A percentile compares a stretch with the other conserved stretches of the same genome.
phyloP scores from a whole-genome alignment of 176 grass and related monocot genomes.

The Coix lacrymajobi region DNA sequence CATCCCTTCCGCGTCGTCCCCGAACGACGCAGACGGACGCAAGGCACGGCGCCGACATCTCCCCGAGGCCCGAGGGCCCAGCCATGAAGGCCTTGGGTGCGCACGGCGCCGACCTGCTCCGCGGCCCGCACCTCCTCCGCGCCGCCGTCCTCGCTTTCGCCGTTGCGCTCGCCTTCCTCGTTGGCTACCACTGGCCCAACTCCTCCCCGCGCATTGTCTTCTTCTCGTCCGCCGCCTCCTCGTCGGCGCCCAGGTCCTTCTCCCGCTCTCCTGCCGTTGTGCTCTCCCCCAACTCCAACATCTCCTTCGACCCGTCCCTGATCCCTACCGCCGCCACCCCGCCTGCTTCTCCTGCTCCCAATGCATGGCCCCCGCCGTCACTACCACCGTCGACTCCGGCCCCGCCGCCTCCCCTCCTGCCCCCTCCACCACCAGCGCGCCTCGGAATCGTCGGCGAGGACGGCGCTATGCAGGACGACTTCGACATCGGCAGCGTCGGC shows the following conservation, averaged over 20 bases:
- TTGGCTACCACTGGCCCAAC: slow-evolving; percentile 72
- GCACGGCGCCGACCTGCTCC: slow-evolving; percentile 38
- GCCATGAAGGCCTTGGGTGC: slow-evolving; percentile 57
- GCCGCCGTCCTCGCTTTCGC: slow-evolving; percentile 46
- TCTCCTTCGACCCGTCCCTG: slow-evolving; percentile 53
- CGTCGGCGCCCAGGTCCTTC: not conserved
- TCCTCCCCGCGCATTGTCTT: slow-evolving; percentile 43
- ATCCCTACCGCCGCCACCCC: not conserved
- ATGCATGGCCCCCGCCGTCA: slow-evolving; percentile 27
- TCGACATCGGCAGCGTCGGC: slow-evolving; percentile 41
- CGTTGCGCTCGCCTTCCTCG: slow-evolving; percentile 65
- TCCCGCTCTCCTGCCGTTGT: slow-evolving; percentile 30
- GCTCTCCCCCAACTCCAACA: slow-evolving; percentile 63
- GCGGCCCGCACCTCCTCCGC: slow-evolving; percentile 45
- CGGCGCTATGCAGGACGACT: slow-evolving; percentile 70
- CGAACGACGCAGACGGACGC: not conserved
- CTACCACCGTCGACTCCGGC: not conserved
- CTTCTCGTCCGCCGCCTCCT: slow-evolving; percentile 37
- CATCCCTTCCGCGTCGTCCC: slow-evolving; percentile 5
- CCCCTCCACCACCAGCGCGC: slow-evolving; percentile 28
- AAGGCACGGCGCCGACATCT: slow-evolving; percentile 33
- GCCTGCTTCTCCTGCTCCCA: slow-evolving; percentile 16
- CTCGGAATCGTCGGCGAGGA: slow-evolving; percentile 67
- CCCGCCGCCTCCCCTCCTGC: slow-evolving; percentile 18
- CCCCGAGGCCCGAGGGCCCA: not conserved